Evolutionary conservation across 176 grass and related monocot species (phyloP), one percentile per base, ranked within the genome.

Genomic region (Urochloa ruziziensis): DNA sequence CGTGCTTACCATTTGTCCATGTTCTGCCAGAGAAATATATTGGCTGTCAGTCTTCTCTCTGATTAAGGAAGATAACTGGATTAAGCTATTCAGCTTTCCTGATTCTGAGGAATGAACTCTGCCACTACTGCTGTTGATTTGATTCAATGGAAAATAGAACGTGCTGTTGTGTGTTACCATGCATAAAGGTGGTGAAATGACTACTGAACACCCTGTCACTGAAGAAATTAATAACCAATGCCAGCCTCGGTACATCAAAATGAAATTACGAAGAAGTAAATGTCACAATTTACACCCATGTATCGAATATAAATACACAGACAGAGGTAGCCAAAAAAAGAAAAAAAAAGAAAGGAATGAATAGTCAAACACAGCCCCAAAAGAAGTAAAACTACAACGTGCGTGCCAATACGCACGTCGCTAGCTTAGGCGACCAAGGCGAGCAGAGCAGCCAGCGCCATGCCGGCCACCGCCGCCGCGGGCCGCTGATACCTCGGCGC

Each of bases 361-460:
- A 33, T 25, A 53, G 54, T 56, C 44, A 54, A 88, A 56, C 46
- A 56, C 66, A 63, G 49, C 67, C 78, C 74, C 16, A 82, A 51
- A 36, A 40, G 37, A 39, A 44, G n/a, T 69, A 23, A 71, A 60
- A 61, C 65, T 53, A 27, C 36, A 72, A 40, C 67, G 75, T 67
- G 54, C 47, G 35, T 23, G 32, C 74, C 74, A 52, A 32, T 32
- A 28, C 42, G 19, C 51, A 34, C 47, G 53, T 78, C 58, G 85
- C 69, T 42, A 67, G 85, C 69, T 61, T 87, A 85, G 15, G 62
- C 70, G 10, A 56, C 43, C 73, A 89, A 62, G 40, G 88, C 73
- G 39, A 82, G 30, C 18, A 90, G 74, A 21, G 79, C 80, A 42
- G 80, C 84, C 46, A 74, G 14, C 16, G 80, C 84, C 39, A 90